phyloP scores from a whole-genome alignment of 2,329 filamentous ascomycete genomes.

The Diaporthe longicolla region DNA sequence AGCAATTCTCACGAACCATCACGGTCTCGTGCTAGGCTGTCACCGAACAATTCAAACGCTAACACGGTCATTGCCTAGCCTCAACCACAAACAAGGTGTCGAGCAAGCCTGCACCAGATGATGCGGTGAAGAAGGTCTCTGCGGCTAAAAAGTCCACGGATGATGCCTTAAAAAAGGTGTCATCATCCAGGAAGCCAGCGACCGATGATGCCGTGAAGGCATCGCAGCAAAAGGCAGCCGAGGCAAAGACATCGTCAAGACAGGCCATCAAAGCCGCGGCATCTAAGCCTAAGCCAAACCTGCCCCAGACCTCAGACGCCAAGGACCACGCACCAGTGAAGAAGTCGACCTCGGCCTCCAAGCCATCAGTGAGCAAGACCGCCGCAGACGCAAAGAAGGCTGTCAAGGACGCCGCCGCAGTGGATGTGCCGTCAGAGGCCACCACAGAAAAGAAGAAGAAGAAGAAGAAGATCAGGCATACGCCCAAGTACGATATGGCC shows the following conservation, averaged over 20 bases:
- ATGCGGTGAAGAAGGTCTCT: conserved; percentile 27
- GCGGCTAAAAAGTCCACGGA: conserved; percentile 2
- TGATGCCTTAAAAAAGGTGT: conserved; percentile 10
- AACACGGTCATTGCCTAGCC: conserved; percentile 30
- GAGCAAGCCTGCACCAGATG: conserved; percentile 33
- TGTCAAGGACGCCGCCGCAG: conserved; percentile 27
- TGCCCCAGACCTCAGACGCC: conserved; percentile 31
- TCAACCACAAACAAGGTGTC: neutral
- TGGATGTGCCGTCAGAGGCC: conserved; percentile 27
- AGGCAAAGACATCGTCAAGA: conserved; percentile 18
- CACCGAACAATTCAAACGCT: neutral
- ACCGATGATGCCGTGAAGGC: conserved; percentile 12
- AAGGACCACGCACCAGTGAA: conserved; percentile 40
- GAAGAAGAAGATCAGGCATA: conserved; percentile 41
- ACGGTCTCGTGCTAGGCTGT: neutral
- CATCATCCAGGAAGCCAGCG: neutral
- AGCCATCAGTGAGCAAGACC: conserved; percentile 33
- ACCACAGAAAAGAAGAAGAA: conserved; percentile 42
- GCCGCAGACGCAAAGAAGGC: conserved; percentile 30
- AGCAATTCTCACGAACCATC: conserved; percentile 13
- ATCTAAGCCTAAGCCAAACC: conserved; percentile 15
- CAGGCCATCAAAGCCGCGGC: conserved; percentile 28
- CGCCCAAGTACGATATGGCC: conserved; percentile 40
- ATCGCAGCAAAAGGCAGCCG: neutral
- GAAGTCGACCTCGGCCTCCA: conserved; percentile 21